phyloP scores from a whole-genome alignment of 208 protist genomes.

The Borovskyia barvae region DNA sequence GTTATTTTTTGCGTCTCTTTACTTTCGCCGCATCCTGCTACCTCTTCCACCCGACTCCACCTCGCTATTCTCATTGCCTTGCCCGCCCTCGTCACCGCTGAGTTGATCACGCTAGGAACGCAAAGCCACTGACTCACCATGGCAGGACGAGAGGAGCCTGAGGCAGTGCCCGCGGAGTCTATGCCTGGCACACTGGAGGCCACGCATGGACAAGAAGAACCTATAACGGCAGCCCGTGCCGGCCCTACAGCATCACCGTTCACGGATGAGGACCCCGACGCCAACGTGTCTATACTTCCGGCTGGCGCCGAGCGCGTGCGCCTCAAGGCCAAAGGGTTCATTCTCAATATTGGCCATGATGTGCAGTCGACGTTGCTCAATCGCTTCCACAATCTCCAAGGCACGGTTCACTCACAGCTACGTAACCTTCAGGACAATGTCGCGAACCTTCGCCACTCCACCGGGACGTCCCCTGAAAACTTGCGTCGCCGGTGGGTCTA shows the following conservation, averaged over 20 bases:
- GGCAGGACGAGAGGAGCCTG: neutral
- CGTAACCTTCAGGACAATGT: constrained; percentile 33
- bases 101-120: constrained; percentile 45
- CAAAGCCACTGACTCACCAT: neutral
- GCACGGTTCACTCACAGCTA: constrained; percentile 21
- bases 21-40: neutral
- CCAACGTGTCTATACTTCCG: neutral
- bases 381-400: constrained; percentile 24
- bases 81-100: too few relatives aligned
- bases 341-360: constrained; percentile 15
- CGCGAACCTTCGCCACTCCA: constrained; percentile 21
- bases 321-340: constrained; percentile 4
- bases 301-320: constrained; percentile 1
- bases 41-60: too few relatives aligned
- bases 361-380: constrained; percentile 10
- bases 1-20: neutral
- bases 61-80: too few relatives aligned
- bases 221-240: neutral
- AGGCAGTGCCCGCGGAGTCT: neutral
- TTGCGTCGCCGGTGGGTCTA: constrained; percentile 13
- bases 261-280: neutral
- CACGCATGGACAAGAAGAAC: neutral
- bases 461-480: neutral
- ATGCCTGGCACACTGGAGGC: neutral
- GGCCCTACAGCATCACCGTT: neutral